A percentile compares a stretch with the other conserved stretches of the same genome.
These are phyloP conservation scores for Chernovozyma sophiae-reginae DNA, from an alignment of 1,139 yeast species.

Conservation along the genomic window DNA sequence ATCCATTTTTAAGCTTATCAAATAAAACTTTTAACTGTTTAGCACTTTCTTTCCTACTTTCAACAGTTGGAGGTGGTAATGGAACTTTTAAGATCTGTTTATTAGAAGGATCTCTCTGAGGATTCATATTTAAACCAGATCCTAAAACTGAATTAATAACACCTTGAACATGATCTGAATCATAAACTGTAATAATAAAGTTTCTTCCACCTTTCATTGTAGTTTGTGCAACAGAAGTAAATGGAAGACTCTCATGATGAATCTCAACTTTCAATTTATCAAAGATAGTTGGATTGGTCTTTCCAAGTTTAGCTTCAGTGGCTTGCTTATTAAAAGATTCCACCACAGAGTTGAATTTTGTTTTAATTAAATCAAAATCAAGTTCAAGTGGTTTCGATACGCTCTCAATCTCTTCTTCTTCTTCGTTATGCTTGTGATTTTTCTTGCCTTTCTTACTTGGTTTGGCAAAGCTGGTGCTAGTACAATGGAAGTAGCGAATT, in stretches of 20 bases:
- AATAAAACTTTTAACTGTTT: conserved; percentile 59
- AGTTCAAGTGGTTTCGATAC: conserved; percentile 20
- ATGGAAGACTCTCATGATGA: conserved; percentile 46
- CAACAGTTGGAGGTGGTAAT: conserved; percentile 72
- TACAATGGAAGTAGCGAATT: not conserved
- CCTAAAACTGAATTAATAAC: conserved; percentile 68
- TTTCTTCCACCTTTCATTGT: conserved; percentile 67
- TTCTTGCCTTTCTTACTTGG: conserved; percentile 10
- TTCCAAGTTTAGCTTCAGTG: conserved; percentile 63
- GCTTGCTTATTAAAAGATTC: conserved; percentile 53
- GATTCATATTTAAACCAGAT: conserved; percentile 69
- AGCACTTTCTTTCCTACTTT: conserved; percentile 54
- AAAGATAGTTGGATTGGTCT: conserved; percentile 62
- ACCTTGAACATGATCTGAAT: conserved; percentile 66
- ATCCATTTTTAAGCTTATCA: conserved; percentile 61
- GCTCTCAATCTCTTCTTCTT: conserved; percentile 12
- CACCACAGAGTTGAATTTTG: conserved; percentile 45
- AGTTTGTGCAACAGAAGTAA: conserved; percentile 70
- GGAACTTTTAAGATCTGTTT: conserved; percentile 72
- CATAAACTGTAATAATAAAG: conserved; percentile 74
- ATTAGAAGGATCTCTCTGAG: conserved; percentile 69
- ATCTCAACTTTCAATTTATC: conserved; percentile 54
- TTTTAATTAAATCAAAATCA: conserved; percentile 39
- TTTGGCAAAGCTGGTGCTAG: conserved; percentile 2
- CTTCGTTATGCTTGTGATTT: conserved; percentile 11